Evolutionary conservation across 805 yeast species (phyloP), one percentile per base, ranked within the genome.

Genomic region (Candida alai): DNA sequence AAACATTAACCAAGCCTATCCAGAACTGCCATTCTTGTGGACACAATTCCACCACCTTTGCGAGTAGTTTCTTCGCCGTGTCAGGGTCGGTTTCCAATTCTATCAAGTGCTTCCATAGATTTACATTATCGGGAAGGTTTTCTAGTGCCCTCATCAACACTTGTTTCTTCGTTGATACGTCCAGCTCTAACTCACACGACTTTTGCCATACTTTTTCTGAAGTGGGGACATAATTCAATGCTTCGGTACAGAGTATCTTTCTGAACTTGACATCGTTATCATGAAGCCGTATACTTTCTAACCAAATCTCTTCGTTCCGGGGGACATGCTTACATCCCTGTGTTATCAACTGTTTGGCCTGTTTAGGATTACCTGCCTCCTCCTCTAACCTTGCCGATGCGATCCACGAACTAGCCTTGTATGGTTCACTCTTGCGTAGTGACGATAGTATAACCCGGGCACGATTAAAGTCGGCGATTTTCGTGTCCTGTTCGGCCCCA

Each of bases 331-430:
- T 64, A 48, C 96, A 84, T 2, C 95, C 98, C 50, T 84, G 77
- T n/a, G 65, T 66, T 5, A 88, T 80, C 11, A 84, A 41, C 15
- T 58, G 58, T 34, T 73, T 71, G 0, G 97, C 96, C 10, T 56
- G 56, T 4, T 59, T 59, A 35, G 65, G 63, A 33, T 76, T 78
- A 28, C 69, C 68, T 1, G 80, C 81, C 28, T 70, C 72, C 43
- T 76, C 82, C 50, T 90, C 97, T 7, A 87, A 52, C 30, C 86
- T 60, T 0, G 96, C 94, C 30, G 87, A 75, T 0, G 94, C 86
- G 15, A 90, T 83, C 95, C 96, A 90, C 4, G 83, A 84, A 30
- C 74, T 74, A 0, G 95, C 74, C 38, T 78, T 80, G 26, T 61
- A 57, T 0, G 97, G 96, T 46, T 85, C 82, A 0, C 86, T 62